A percentile compares a stretch with the other conserved stretches of the same genome.
phyloP scores from a whole-genome alignment of 2,329 filamentous ascomycete genomes.

The Aureobasidium melanogenum region DNA sequence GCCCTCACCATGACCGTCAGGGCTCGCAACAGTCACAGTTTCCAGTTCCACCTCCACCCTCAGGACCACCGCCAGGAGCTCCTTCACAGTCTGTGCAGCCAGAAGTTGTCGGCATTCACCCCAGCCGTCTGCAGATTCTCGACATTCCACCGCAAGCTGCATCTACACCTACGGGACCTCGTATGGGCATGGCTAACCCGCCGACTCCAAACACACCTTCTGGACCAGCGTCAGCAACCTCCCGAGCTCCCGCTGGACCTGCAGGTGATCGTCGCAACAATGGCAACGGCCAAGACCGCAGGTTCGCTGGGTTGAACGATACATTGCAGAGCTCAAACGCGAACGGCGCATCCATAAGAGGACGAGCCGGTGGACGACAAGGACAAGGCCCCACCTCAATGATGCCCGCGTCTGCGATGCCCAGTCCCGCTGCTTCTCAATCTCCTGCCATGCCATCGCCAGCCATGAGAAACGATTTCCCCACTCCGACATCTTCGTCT shows the following conservation, averaged over 20 bases:
- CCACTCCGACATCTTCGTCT: not conserved
- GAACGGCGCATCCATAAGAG: slow-evolving; percentile 12
- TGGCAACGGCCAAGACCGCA: slow-evolving; percentile 17
- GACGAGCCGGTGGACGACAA: not conserved
- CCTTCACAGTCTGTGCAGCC: slow-evolving; percentile 16
- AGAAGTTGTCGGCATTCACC: slow-evolving; percentile 19
- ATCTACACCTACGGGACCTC: slow-evolving; percentile 22
- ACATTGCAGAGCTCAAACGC: slow-evolving; percentile 10
- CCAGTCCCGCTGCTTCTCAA: not conserved
- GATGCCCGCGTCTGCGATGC: not conserved
- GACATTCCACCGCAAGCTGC: not conserved
- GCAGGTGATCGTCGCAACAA: slow-evolving; percentile 14
- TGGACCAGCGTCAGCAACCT: slow-evolving; percentile 22
- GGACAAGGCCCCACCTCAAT: not conserved
- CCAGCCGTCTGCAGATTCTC: slow-evolving; percentile 16
- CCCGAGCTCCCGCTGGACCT: slow-evolving; percentile 14
- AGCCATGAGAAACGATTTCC: not conserved
- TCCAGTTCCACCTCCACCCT: slow-evolving; percentile 16
- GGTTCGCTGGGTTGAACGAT: slow-evolving; percentile 22
- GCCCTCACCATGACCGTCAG: slow-evolving; percentile 17
- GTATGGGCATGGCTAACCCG: slow-evolving; percentile 23
- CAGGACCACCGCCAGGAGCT: slow-evolving; percentile 15
- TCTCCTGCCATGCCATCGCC: not conserved
- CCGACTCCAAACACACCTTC: slow-evolving; percentile 18
- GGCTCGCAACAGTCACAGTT: slow-evolving; percentile 13